phyloP scores from a whole-genome alignment of 1,284 basidiomycete species.

The Trichosporon asahii region DNA sequence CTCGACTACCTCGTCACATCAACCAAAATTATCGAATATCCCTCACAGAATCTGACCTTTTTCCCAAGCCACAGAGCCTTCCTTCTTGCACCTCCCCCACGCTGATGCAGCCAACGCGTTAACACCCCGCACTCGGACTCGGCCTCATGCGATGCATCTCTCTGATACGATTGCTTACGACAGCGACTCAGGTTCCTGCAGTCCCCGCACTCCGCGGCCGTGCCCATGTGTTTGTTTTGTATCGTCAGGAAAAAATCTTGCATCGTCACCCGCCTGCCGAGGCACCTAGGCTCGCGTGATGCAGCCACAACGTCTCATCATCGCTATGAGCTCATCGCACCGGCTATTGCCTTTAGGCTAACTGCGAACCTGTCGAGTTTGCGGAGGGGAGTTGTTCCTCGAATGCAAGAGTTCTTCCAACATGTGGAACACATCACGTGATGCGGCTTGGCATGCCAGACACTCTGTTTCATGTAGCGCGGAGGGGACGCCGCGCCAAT shows the following conservation, averaged over 20 bases:
- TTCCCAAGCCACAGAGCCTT: neutral
- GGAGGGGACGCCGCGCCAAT: no score
- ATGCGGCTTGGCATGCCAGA: neutral
- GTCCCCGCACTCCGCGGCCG: neutral
- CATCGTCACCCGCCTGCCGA: no score
- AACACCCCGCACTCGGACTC: neutral
- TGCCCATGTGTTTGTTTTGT: neutral
- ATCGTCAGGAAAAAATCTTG: neutral
- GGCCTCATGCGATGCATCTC: neutral
- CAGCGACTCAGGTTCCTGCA: no score
- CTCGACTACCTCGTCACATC: slow-evolving; percentile 1
- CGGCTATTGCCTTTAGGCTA: slow-evolving; percentile 11
- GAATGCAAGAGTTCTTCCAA: neutral
- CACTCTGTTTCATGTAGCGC: neutral
- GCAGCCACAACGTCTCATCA: neutral
- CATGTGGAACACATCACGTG: neutral
- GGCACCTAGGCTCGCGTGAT: neutral
- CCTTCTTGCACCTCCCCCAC: neutral
- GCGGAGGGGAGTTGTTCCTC: slow-evolving; percentile 1
- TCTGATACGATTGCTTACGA: neutral
- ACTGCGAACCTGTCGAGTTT: neutral
- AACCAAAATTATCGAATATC: neutral
- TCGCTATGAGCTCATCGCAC: neutral
- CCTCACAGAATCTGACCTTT: neutral
- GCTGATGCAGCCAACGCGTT: no score